Conservation (phyloP, 2,329 filamentous ascomycete species). For the Ceratocystiopsis brevicomis region DNA sequence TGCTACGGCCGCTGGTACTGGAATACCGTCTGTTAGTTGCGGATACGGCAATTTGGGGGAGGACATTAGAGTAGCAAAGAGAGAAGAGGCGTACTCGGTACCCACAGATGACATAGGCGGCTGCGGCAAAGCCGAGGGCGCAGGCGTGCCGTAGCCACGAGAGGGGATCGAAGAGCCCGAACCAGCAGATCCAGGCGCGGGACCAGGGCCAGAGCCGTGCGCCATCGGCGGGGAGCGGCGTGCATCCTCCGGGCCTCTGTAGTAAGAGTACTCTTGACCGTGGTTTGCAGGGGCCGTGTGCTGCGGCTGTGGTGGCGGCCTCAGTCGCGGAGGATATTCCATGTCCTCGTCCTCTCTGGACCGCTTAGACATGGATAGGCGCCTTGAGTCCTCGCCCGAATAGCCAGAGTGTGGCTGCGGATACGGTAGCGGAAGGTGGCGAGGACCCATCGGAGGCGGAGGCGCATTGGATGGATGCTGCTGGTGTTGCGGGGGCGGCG, state of each 20-base stretch:
- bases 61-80: not conserved
- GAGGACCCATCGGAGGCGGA: constrained; percentile 15
- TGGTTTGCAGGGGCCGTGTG: not conserved
- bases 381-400: constrained; percentile 3
- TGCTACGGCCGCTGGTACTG: constrained; percentile 19
- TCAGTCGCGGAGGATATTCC: constrained; percentile 5
- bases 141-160: constrained; percentile 17
- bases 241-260: constrained; percentile 4
- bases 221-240: constrained; percentile 7
- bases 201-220: constrained; percentile 2
- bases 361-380: constrained; percentile 4
- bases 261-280: constrained; percentile 3
- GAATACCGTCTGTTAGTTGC: constrained; percentile 3
- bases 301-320: constrained; percentile 3
- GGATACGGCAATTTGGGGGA: not conserved
- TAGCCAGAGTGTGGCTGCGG: constrained; percentile 2
- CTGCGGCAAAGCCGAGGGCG: constrained; percentile 20
- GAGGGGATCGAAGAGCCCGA: constrained; percentile 18
- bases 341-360: constrained; percentile 7
- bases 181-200: constrained; percentile 16
- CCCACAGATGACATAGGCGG: constrained; percentile 8
- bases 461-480: too few species aligned
- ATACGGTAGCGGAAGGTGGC: constrained; percentile 19
- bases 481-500: constrained; percentile 4
- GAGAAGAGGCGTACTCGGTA: constrained; percentile 8